Conservation (phyloP, 2,329 filamentous ascomycete genomes). For the Gaeumannomyces tritici region DNA sequence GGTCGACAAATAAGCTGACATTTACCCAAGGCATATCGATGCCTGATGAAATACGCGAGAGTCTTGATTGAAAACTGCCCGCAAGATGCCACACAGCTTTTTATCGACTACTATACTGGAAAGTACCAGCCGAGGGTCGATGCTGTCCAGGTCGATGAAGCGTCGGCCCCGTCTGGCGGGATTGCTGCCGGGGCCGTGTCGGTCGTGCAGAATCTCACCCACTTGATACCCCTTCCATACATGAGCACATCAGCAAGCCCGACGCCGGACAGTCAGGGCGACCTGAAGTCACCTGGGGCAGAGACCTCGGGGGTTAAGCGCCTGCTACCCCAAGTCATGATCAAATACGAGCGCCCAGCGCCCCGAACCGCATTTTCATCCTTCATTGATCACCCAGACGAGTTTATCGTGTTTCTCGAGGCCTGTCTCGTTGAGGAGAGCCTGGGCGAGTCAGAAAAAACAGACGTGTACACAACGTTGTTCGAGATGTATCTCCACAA, state of each 20-base stretch:
- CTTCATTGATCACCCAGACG: slow-evolving; percentile 86
- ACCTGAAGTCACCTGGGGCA: slow-evolving; percentile 32
- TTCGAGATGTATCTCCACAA: slow-evolving; percentile 98
- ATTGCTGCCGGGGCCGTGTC: slow-evolving; percentile 54
- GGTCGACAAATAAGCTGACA: background rate
- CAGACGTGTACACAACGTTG: slow-evolving; percentile 85
- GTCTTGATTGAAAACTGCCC: slow-evolving; percentile 84
- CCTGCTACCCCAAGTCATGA: slow-evolving; percentile 36
- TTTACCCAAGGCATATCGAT: slow-evolving; percentile 62
- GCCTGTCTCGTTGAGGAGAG: slow-evolving; percentile 67
- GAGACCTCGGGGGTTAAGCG: slow-evolving; percentile 38
- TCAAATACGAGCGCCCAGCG: slow-evolving; percentile 66
- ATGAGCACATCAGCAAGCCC: slow-evolving; percentile 53
- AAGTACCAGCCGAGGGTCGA: slow-evolving; percentile 67
- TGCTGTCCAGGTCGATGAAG: slow-evolving; percentile 20
- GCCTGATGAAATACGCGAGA: slow-evolving; percentile 89
- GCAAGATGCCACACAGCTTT: slow-evolving; percentile 71
- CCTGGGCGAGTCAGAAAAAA: slow-evolving; percentile 64
- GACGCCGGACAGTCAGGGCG: slow-evolving; percentile 40
- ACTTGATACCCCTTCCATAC: slow-evolving; percentile 75
- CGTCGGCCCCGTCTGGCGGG: slow-evolving; percentile 27
- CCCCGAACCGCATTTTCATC: slow-evolving; percentile 89
- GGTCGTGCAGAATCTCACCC: slow-evolving; percentile 78
- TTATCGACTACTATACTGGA: slow-evolving; percentile 92
- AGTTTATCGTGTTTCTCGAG: slow-evolving; percentile 90